A percentile compares a stretch with the other conserved stretches of the same genome.
Conservation (phyloP, 148 eudicot genomes). For the Spergularia marina region DNA sequence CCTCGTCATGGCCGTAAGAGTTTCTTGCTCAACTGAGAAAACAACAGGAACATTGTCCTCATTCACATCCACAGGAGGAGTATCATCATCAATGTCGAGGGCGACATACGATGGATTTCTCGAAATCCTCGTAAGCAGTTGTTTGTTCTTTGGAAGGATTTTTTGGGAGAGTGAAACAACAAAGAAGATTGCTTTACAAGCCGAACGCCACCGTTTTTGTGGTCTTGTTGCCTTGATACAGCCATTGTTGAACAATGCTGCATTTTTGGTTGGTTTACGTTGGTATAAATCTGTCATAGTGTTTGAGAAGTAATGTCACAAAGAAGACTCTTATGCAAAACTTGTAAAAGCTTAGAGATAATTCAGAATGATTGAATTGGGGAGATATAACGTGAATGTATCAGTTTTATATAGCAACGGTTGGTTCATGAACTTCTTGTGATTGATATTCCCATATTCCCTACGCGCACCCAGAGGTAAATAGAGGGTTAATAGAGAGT, state of each 20-base stretch:
- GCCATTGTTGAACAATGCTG: neutral
- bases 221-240: neutral
- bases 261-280: neutral
- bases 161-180: conserved; percentile 21
- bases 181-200: conserved; percentile 18
- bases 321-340: neutral
- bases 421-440: too few relatives aligned
- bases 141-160: neutral
- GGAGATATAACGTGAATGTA: too few relatives aligned
- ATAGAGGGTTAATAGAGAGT: too few relatives aligned
- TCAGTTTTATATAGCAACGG: too few relatives aligned
- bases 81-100: neutral
- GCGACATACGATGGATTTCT: conserved; percentile 12
- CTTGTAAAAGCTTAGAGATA: neutral
- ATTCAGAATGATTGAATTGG: too few relatives aligned
- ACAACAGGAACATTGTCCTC: neutral
- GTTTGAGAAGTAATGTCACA: neutral
- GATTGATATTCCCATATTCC: too few relatives aligned
- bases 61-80: neutral
- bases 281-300: neutral
- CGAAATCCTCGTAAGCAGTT: neutral
- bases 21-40: neutral
- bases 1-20: conserved; percentile 15
- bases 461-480: too few relatives aligned
- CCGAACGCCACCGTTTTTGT: conserved; percentile 12